Evolutionary conservation across 768 basidiomycete genomes (phyloP).

Genomic region (Leccinellum albellum): DNA sequence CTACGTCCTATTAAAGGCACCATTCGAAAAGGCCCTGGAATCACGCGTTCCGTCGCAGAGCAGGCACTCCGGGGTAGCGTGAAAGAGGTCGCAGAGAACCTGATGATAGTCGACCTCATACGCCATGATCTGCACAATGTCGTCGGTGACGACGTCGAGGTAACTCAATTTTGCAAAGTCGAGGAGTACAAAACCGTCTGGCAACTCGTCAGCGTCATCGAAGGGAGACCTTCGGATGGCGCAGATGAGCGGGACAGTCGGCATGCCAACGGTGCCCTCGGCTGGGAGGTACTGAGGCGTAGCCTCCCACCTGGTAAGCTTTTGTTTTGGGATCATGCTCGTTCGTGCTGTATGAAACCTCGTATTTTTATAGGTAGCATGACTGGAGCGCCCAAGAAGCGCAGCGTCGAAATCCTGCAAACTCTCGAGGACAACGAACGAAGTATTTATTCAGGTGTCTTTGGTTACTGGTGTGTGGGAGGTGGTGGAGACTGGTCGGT

Average conservation of each 20-base stretch:
- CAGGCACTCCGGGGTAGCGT: conserved; percentile 56
- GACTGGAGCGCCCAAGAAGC: conserved; percentile 96
- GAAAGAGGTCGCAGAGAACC: conserved; percentile 94
- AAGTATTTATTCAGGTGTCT: conserved; percentile 85
- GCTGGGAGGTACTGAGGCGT: conserved; percentile 73
- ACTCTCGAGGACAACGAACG: conserved; percentile 69
- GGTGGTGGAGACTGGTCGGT: conserved; percentile 93
- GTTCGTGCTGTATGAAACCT: conserved; percentile 1
- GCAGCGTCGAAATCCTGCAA: conserved; percentile 87
- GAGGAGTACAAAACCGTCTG: conserved; percentile 95
- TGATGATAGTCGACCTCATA: conserved; percentile 98
- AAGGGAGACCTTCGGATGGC: conserved; percentile 51
- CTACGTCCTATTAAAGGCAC: conserved; percentile 96
- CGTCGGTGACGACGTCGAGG: conserved; percentile 76
- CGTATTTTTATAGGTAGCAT: conserved; percentile 65
- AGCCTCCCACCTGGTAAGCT: conserved; percentile 84
- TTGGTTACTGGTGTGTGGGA: conserved; percentile 89
- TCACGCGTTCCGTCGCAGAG: conserved; percentile 65
- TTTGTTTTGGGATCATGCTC: not conserved
- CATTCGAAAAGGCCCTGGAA: conserved; percentile 61
- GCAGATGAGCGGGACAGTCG: conserved; percentile 36
- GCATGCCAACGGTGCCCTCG: conserved; percentile 43
- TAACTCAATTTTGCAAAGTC: conserved; percentile 80
- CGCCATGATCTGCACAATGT: conserved; percentile 86
- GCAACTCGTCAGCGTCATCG: conserved; percentile 92